Evolutionary conservation across 345 rosid genomes (phyloP).

Genomic region (Hibiscus tridactylites): DNA sequence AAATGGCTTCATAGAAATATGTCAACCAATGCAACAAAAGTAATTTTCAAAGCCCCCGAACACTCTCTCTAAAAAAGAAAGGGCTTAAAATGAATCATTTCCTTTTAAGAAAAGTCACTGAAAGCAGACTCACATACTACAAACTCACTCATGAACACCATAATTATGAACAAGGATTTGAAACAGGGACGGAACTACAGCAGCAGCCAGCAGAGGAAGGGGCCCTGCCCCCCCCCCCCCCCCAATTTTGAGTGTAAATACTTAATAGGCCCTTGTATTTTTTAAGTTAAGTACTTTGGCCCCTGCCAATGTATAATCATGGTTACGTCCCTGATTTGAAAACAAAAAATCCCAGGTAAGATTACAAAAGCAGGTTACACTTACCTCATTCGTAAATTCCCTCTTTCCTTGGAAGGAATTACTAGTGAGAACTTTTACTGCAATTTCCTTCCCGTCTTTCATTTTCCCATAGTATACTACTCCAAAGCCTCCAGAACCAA

Average conservation of each 20-base stretch:
- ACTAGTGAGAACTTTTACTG: slow-evolving; percentile 72
- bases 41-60: not conserved
- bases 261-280: no score
- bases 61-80: not conserved
- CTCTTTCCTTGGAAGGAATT: slow-evolving; percentile 88
- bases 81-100: not conserved
- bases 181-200: not conserved
- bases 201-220: no score
- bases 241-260: no score
- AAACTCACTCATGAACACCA: not conserved
- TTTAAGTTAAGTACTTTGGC: no score
- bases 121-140: not conserved
- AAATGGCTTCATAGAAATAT: not conserved
- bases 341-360: not conserved
- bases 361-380: slow-evolving; percentile 4
- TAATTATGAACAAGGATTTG: not conserved
- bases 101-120: not conserved
- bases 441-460: slow-evolving; percentile 89
- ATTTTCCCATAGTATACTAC: slow-evolving; percentile 79
- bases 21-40: not conserved
- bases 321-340: not conserved
- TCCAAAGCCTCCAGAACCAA: slow-evolving; percentile 98
- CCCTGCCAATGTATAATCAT: no score
- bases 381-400: slow-evolving; percentile 94
- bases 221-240: no score